Base-by-base conservation (phyloP, 2,329 filamentous ascomycete genomes). In the Nannizziopsis arthrosporioides region DNA sequence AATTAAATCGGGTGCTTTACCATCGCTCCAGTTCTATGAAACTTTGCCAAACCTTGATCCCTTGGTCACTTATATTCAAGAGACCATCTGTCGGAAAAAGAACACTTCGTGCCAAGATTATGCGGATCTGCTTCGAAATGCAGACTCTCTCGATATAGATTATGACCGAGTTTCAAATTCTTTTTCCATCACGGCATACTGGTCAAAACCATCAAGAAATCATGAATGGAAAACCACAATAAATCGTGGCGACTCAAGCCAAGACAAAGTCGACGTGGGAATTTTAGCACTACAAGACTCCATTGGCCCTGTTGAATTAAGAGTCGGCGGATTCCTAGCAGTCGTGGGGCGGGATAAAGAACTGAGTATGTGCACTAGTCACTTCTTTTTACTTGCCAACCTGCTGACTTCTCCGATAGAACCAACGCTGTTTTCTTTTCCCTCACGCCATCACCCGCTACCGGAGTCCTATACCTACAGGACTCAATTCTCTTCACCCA, bases 391-490 rank as follows among this genome's bases (percentile, higher is more conserved):
- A 58, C 78, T 87, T 57, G 73, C 73, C 32, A 77, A 80, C 53
- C 79, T 85, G 7, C 74, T 76, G 77, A 71, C 46, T 66, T 61
- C n/a, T 35, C n/a, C 9, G 11, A 44, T 54, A 76, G 84, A 83
- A 35, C 76, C 84, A 1, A 84, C 85, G 0, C 71, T 90, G 40
- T 95, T 96, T 69, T 80, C 84, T 38, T 92, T 94, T 55, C 81
- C 85, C 1, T 80, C 86, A 2, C 80, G 88, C 0, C 89, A 95
- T 64, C 78, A 84, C 56, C 70, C 75, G 10, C 67, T 77, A 11
- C 63, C 67, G 2, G 56, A 60, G 15, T 63, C 71, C 0, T 63
- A 69, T 10, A 74, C 67, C 44, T 93, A 86, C 63, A 73, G 70
- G 0, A 73, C 80, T 15, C 66, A 66, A 0, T 88, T 94, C 59